Evolutionary conservation across 768 basidiomycete genomes (phyloP).

Genomic region (Rickenella mellea): DNA sequence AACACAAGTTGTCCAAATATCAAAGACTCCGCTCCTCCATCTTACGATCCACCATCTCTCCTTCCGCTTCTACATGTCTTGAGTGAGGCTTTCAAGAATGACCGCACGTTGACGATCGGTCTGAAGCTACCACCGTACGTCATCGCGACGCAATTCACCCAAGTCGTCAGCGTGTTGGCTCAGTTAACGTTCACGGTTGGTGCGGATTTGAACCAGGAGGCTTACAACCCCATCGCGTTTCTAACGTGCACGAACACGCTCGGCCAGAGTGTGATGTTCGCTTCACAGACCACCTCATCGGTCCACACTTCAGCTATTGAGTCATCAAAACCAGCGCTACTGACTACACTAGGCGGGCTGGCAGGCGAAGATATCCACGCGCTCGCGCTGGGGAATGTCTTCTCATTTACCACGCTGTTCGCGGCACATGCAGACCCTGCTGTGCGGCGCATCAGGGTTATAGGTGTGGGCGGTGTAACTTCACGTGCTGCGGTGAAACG

Average conservation of each 20-base stretch:
- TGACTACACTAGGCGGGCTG: constrained; percentile 58
- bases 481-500: constrained; percentile 46
- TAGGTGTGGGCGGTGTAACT: constrained; percentile 81
- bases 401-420: constrained; percentile 47
- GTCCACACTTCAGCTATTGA: constrained; percentile 7
- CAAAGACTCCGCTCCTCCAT: constrained; percentile 41
- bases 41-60: constrained; percentile 50
- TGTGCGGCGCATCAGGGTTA: constrained; percentile 43
- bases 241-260: constrained; percentile 77
- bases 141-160: constrained; percentile 48
- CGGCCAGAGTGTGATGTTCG: constrained; percentile 57
- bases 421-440: constrained; percentile 26
- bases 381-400: constrained; percentile 71
- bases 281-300: constrained; percentile 34
- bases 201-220: constrained; percentile 7
- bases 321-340: constrained; percentile 42
- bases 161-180: constrained; percentile 38
- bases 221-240: constrained; percentile 52
- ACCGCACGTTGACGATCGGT: constrained; percentile 54
- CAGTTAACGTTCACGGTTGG: constrained; percentile 22
- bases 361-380: constrained; percentile 72
- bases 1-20: constrained; percentile 87
- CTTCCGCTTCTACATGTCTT: constrained; percentile 46
- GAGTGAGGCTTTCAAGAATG: constrained; percentile 35
- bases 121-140: constrained; percentile 76